phyloP scores from a whole-genome alignment of 116 monocot species.

The Trichopus zeylanicus region DNA sequence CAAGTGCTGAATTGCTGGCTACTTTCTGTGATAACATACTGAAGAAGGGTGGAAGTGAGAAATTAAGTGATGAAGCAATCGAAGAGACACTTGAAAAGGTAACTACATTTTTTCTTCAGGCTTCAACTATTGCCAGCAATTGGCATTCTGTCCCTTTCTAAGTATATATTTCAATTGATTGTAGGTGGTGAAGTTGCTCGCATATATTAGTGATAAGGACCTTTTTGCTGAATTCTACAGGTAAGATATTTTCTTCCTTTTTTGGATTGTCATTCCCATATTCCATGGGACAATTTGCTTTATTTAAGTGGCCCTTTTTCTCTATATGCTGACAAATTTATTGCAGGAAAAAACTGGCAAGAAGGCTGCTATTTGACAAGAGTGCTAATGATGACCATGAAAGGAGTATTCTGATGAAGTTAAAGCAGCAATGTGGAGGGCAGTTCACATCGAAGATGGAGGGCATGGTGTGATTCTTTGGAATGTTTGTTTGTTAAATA shows the following conservation, averaged over 20 bases:
- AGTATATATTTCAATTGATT: not conserved
- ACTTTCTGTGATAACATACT: conserved; percentile 39
- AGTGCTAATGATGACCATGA: conserved; percentile 47
- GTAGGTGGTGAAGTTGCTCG: conserved; percentile 91
- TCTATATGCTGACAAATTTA: too few species aligned
- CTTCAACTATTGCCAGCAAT: not conserved
- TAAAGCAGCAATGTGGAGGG: conserved; percentile 51
- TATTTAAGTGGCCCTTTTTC: not conserved
- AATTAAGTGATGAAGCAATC: conserved; percentile 39
- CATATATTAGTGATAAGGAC: conserved; percentile 92
- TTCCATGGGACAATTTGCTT: not conserved
- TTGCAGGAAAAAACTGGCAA: conserved; percentile 41
- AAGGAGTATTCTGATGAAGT: conserved; percentile 33
- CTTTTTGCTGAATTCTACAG: conserved; percentile 95
- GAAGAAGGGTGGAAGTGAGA: conserved; percentile 42
- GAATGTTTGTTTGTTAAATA: conserved; percentile 6
- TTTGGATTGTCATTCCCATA: not conserved
- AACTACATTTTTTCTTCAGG: not conserved
- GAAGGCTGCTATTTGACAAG: conserved; percentile 41
- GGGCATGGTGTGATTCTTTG: conserved; percentile 38
- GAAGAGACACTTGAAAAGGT: conserved; percentile 49
- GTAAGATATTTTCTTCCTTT: conserved; percentile 10
- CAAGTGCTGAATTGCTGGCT: conserved; percentile 40
- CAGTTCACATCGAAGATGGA: conserved; percentile 57
- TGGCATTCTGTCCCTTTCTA: not conserved